phyloP scores from a whole-genome alignment of 345 rosid species.

The Crucihimalaya himalaica region DNA sequence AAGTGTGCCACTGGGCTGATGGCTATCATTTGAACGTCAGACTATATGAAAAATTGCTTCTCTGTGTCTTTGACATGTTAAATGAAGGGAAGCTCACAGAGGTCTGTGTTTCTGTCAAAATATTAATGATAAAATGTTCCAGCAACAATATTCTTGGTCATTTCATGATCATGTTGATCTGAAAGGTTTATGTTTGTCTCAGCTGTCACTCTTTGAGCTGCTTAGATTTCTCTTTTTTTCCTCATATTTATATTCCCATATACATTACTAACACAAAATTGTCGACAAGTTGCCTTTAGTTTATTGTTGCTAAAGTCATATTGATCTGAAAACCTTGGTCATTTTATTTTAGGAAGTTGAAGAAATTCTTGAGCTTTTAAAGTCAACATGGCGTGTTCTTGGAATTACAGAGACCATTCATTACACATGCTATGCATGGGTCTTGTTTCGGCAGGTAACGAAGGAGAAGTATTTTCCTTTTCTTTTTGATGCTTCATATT shows the following conservation, averaged over 20 bases:
- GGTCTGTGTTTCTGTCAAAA: slow-evolving; percentile 52
- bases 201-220: slow-evolving; percentile 17
- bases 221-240: background rate
- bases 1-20: slow-evolving; percentile 99
- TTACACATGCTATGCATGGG: slow-evolving; percentile 88
- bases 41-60: slow-evolving; percentile 87
- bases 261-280: background rate
- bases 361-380: slow-evolving; percentile 95
- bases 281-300: background rate
- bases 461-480: slow-evolving; percentile 10
- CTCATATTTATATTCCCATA: slow-evolving; percentile 8
- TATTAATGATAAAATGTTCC: slow-evolving; percentile 4
- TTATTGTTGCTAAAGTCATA: background rate
- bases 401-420: slow-evolving; percentile 97
- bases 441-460: slow-evolving; percentile 91
- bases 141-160: slow-evolving; percentile 7
- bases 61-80: slow-evolving; percentile 85
- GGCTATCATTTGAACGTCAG: slow-evolving; percentile 91
- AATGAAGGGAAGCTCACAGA: slow-evolving; percentile 96
- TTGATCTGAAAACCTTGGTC: background rate
- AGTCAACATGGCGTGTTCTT: slow-evolving; percentile 94
- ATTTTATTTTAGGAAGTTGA: slow-evolving; percentile 75
- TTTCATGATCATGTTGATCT: background rate
- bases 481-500: slow-evolving; percentile 17
- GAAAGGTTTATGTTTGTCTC: slow-evolving; percentile 13